These are phyloP conservation scores for Silene noctiflora DNA, from an alignment of 179 eudicot species.

Conservation along the genomic window DNA sequence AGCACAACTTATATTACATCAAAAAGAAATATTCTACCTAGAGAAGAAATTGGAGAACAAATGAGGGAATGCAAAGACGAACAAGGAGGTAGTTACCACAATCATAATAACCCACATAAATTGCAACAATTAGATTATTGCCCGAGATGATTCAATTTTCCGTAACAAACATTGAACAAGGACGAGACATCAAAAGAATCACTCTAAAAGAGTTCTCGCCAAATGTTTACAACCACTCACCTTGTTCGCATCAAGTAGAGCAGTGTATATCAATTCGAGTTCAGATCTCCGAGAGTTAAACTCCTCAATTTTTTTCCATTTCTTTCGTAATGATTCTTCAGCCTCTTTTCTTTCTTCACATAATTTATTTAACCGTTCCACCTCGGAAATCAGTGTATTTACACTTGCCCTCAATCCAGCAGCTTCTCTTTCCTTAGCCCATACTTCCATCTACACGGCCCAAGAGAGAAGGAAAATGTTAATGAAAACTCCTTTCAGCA, in stretches of 20 bases:
- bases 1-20: not conserved
- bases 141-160: too few relatives aligned
- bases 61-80: not conserved
- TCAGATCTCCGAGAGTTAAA: constrained; percentile 96
- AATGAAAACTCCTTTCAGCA: not conserved
- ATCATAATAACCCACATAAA: too few relatives aligned
- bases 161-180: too few relatives aligned
- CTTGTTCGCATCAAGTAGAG: constrained; percentile 82
- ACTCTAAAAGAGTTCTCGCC: not conserved
- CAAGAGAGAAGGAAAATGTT: constrained; percentile 20
- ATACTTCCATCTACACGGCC: constrained; percentile 74
- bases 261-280: constrained; percentile 72
- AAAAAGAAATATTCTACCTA: not conserved
- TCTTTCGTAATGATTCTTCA: constrained; percentile 84
- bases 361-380: constrained; percentile 73
- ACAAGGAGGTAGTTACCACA: not conserved
- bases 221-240: constrained; percentile 33
- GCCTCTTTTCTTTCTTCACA: constrained; percentile 99
- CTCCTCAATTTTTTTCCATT: constrained; percentile 99
- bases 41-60: not conserved
- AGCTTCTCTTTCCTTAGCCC: constrained; percentile 96
- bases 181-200: not conserved
- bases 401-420: constrained; percentile 93
- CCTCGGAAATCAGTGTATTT: constrained; percentile 79
- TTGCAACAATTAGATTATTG: too few relatives aligned